Base-by-base conservation (phyloP, 2,329 filamentous ascomycete species). In the Emericellopsis atlantica region DNA sequence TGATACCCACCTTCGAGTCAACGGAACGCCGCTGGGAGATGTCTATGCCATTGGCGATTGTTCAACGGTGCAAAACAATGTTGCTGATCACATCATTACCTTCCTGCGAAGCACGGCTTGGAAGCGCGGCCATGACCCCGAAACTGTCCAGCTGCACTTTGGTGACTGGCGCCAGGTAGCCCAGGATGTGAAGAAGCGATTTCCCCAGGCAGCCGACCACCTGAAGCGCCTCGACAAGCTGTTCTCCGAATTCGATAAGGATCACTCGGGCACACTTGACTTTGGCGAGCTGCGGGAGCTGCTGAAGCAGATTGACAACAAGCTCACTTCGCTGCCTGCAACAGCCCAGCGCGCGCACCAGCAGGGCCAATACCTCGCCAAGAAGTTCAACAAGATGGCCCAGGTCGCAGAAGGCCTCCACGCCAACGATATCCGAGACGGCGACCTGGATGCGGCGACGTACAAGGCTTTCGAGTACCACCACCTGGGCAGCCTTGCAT, bases 11-110 rank as follows among this genome's bases (percentile, higher is more conserved):
- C 79, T 96, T 8, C 86, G 92, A 33, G 67, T 98, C 0, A 84
- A 83, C 44, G 92, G 92, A 40, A 78, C 92, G 0, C 92, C 92
- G 0, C 65, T 96, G 0, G 92, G 92, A 32, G 90, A 96, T 45
- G 88, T 98, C 18, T 98, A 98, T 55, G 89, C 89, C 37, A 88
- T 98, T 46, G 92, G 92, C 12, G 92, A 98, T 63, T 96, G 92
- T 64, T 73, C 86, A 6, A 98, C 93, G 0, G 90, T 98, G 0
- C 93, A 98, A 56, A 98, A 98, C 67, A 98, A 98, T 51, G 72
- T 96, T 2, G 85, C 89, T 4, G 86, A 94, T 54, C 82, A 95
- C 63, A 81, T 98, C 51, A 73, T 95, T 37, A 82, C 78, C 16
- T 98, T 96, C 64, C 73, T 98, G 10, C 87, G 88, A 45, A 86